Base-by-base conservation (phyloP, 352 stramenopile species). In the Phytophthora cryptogea region DNA sequence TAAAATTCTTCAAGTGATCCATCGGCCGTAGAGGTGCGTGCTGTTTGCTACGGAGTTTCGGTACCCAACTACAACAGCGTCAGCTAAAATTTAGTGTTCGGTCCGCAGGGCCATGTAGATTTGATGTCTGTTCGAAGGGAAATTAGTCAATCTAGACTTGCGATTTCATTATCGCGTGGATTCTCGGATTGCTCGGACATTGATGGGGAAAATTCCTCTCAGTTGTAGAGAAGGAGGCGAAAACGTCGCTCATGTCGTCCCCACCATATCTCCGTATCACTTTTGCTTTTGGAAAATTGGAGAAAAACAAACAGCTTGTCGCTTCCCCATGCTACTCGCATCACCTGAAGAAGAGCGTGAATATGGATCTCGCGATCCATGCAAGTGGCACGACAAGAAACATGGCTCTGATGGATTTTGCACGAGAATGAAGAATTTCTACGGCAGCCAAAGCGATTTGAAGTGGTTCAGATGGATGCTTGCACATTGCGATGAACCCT, bases 331-430 rank as follows among this genome's bases (percentile, higher is more conserved):
- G 55, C 9, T 14, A 6, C 11, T 43, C 4, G 20, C 50, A 33
- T 35, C 55, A 28, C 14, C 14, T 10, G 13, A 45, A 36, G 55
- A 63, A 37, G n/a, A 28, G 20, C 9, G 7, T 8, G 14, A 51
- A 40, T 63, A 51, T 36, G 43, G 46, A 16, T 17, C 9, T 14
- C 17, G 3, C 0, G 3, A 56, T 16, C 46, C 46, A 20, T 51
- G 46, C 32, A 35, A 2, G 36, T 66, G 58, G 50, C 58, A 66
- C 27, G 16, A 41, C 27, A 47, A 46, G 27, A 60, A 44, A 40
- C 58, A 60, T 20, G 17, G 20, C 5, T 55, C 17, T 3, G 20
- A 43, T 33, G 35, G 31, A 10, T 55, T 66, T 49, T 60, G 54
- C 49, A 44, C 43, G 17, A 47, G 30, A 28, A 58, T 53, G 49